Conservation (phyloP, 805 yeast genomes). For the Candida orba region DNA sequence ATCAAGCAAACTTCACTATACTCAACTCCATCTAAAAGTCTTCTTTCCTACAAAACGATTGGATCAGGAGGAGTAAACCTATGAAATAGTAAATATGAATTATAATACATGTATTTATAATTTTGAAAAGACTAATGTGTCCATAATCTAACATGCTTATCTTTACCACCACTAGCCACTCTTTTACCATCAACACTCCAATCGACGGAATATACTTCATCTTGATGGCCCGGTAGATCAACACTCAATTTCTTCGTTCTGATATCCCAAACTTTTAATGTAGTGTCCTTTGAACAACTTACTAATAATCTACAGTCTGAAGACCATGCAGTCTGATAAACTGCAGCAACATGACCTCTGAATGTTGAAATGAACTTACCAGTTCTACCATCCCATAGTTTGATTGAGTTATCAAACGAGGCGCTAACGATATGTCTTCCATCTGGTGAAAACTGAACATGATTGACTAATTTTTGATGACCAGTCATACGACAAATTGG, state of each 20-base stretch:
- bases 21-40: too few species aligned
- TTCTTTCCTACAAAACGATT: too few species aligned
- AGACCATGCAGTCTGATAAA: slow-evolving; percentile 97
- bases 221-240: slow-evolving; percentile 93
- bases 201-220: slow-evolving; percentile 94
- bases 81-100: neutral
- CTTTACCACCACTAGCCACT: slow-evolving; percentile 98
- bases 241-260: slow-evolving; percentile 75
- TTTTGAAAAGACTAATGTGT: slow-evolving; percentile 41
- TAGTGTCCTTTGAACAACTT: slow-evolving; percentile 92
- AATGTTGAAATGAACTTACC: slow-evolving; percentile 87
- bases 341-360: slow-evolving; percentile 97
- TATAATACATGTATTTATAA: neutral
- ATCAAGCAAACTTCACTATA: too few species aligned
- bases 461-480: slow-evolving; percentile 93
- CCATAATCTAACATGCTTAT: slow-evolving; percentile 91
- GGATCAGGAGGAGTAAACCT: too few species aligned
- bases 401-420: slow-evolving; percentile 91
- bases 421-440: slow-evolving; percentile 87
- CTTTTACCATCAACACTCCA: slow-evolving; percentile 94
- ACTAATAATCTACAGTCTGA: slow-evolving; percentile 87
- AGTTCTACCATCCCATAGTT: slow-evolving; percentile 91
- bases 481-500: slow-evolving; percentile 95
- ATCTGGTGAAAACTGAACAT: slow-evolving; percentile 93
- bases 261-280: slow-evolving; percentile 94